These are phyloP conservation scores for Luvunga scandens DNA, from an alignment of 345 rosid genomes.

Conservation along the genomic window DNA sequence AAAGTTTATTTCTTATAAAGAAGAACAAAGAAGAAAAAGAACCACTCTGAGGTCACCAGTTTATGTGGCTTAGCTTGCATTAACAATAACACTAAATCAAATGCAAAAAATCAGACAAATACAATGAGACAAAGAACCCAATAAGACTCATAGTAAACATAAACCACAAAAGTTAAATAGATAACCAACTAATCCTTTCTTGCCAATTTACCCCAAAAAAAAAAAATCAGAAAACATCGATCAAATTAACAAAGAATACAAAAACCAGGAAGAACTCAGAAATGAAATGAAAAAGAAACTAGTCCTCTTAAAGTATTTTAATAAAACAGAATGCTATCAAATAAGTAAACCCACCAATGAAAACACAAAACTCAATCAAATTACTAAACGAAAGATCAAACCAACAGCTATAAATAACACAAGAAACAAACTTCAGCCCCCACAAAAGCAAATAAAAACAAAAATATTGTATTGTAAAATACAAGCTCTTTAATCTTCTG, in stretches of 20 bases:
- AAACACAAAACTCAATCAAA: neutral
- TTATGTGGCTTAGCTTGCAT: neutral
- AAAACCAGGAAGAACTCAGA: constrained; percentile 18
- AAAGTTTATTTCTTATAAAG: neutral
- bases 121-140: neutral
- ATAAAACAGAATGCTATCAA: neutral
- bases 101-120: constrained; percentile 7
- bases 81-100: constrained; percentile 10
- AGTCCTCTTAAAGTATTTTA: neutral
- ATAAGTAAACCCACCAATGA: neutral
- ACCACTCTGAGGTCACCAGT: constrained; percentile 4
- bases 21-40: neutral
- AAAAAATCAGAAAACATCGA: neutral
- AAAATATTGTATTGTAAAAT: neutral
- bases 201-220: neutral
- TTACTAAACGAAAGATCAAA: neutral
- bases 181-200: neutral
- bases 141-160: neutral
- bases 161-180: constrained; percentile 2
- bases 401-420: neutral
- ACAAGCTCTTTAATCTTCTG: neutral
- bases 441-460: neutral
- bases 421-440: neutral
- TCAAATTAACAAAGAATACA: neutral
- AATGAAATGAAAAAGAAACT: neutral